Evolutionary conservation across 2,329 filamentous ascomycete genomes (phyloP).

Genomic region (Ophiocordyceps robertsii): DNA sequence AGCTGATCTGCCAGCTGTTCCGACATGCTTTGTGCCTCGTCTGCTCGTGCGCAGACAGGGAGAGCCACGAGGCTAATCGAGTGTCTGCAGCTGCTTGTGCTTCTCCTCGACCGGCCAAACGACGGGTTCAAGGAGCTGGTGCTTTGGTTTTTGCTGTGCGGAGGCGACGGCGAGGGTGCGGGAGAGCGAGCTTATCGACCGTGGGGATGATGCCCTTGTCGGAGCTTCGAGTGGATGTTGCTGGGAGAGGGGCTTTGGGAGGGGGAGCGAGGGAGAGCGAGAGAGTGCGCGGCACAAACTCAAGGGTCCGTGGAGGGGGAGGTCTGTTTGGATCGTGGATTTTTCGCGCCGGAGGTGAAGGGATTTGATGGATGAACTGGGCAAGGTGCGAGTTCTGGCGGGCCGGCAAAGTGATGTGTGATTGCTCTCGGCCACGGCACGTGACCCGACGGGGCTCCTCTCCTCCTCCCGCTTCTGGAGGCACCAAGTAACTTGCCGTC

Average conservation of each 20-base stretch:
- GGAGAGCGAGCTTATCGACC: too few species aligned
- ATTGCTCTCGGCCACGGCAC: constrained; percentile 10
- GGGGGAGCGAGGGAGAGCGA: not conserved
- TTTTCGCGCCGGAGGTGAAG: constrained; percentile 5
- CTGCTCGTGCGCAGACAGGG: constrained; percentile 10
- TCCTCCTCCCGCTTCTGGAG: too few species aligned
- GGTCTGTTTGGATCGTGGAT: constrained; percentile 3
- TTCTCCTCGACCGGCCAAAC: not conserved
- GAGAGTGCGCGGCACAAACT: not conserved
- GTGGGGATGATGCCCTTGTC: too few species aligned
- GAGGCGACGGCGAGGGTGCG: not conserved
- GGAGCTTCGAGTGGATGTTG: too few species aligned
- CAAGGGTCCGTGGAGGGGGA: not conserved
- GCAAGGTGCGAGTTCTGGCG: constrained; percentile 1
- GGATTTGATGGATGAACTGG: constrained; percentile 1
- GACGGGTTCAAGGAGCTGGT: not conserved
- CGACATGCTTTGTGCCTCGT: constrained; percentile 22
- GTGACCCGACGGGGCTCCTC: constrained; percentile 20
- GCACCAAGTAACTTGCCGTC: too few species aligned
- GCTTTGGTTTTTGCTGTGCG: not conserved
- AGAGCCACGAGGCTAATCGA: constrained; percentile 6
- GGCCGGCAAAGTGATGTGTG: constrained; percentile 14
- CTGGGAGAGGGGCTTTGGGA: not conserved
- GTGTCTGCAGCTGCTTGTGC: not conserved
- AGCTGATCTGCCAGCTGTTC: constrained; percentile 32